Percentiles rank a stretch among this genome's conserved stretches.
Evolutionary conservation across 2,329 filamentous ascomycete species (phyloP).

Genomic region (Cordyceps sp.): DNA sequence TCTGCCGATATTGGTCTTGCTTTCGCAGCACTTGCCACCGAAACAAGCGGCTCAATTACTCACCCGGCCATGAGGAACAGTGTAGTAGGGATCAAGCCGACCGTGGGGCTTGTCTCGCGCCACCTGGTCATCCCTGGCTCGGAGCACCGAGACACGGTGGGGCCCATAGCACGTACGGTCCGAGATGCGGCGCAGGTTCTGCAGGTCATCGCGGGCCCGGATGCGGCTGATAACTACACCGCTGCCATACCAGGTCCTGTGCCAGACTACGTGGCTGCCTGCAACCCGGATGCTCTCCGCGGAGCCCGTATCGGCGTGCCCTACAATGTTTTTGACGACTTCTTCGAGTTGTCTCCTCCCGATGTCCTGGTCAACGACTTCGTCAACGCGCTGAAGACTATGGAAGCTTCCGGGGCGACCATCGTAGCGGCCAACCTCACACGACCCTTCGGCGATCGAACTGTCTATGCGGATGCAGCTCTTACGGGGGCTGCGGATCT

Average conservation of each 20-base stretch:
- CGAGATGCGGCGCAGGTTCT: conserved; percentile 44
- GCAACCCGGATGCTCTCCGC: conserved; percentile 31
- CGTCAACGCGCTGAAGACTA: conserved; percentile 28
- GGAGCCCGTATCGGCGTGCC: conserved; percentile 48
- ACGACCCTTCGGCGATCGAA: not conserved
- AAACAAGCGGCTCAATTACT: conserved; percentile 24
- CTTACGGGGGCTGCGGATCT: conserved; percentile 44
- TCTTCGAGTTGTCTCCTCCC: conserved; percentile 3
- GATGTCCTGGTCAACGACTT: conserved; percentile 17
- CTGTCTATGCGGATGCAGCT: not conserved
- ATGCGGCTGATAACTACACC: conserved; percentile 43
- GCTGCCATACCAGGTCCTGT: conserved; percentile 26
- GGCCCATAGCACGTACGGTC: conserved; percentile 44
- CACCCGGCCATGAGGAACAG: conserved; percentile 19
- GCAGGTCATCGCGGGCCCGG: conserved; percentile 44
- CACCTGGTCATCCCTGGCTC: conserved; percentile 36
- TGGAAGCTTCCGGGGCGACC: conserved; percentile 38
- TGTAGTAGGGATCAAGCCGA: not conserved
- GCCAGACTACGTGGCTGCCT: conserved; percentile 43
- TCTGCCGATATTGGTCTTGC: conserved; percentile 41
- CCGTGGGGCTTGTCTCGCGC: not conserved
- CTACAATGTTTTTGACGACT: conserved; percentile 33
- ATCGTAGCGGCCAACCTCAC: conserved; percentile 36
- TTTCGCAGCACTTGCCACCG: conserved; percentile 41
- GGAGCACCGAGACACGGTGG: conserved; percentile 44